Evolutionary conservation across 352 stramenopile species (phyloP), one percentile per base, ranked within the genome.

Genomic region (Pelagophyceae sp.): DNA sequence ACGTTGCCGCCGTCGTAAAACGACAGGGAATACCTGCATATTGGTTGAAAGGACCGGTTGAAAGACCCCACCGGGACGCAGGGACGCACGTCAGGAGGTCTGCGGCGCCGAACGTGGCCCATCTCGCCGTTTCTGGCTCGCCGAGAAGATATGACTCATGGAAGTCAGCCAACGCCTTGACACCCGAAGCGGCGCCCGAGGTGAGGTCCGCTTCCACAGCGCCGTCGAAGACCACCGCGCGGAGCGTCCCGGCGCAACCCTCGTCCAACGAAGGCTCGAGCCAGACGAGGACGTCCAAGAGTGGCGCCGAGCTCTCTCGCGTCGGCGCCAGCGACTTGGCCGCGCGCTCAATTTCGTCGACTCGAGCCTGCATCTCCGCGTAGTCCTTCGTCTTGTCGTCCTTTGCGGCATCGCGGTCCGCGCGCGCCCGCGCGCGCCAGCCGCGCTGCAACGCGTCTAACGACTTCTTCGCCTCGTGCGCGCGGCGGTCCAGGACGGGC

Each of bases 11-110:
- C 87, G 61, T 97, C 89, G 78, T 97, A 98, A 65, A 98, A 89
- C 79, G 98, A 95, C 78, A 98, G 84, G 72, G 86, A 90, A 82
- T 95, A 98, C n/a, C n/a, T n/a, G n/a, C n/a, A n/a, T n/a, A n/a
- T n/a, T n/a, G n/a, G n/a, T n/a, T n/a, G n/a, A n/a, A n/a, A n/a
- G n/a, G n/a, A n/a, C n/a, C n/a, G n/a, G n/a, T n/a, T n/a, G n/a
- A n/a, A n/a, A n/a, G n/a, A n/a, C n/a, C n/a, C n/a, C n/a, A n/a
- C n/a, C n/a, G n/a, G n/a, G n/a, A n/a, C n/a, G n/a, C n/a, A n/a
- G n/a, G n/a, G n/a, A n/a, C n/a, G n/a, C n/a, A n/a, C 81, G 97
- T 97, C 65, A 98, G 89, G 80, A 95, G 89, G 64, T 91, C 93
- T 60, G 91, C 83, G n/a, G 90, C 81, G n/a, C 89, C 91, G 79